Base-by-base conservation (phyloP, 306 rosid species). In the Lotus japonicus region DNA sequence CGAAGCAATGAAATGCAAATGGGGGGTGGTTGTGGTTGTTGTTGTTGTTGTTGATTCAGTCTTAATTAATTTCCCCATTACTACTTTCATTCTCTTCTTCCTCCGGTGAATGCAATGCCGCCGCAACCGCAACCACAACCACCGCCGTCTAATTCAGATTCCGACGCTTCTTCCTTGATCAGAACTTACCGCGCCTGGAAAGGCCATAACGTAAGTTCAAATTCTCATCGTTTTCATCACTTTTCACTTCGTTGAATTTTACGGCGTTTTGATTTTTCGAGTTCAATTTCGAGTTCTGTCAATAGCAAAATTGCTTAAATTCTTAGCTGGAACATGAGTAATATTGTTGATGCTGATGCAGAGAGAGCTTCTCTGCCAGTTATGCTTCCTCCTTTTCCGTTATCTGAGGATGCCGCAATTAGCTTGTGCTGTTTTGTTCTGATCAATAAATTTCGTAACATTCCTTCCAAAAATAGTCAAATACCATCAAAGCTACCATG, bases 181-280 rank as follows among this genome's bases (percentile, higher is more conserved):
- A 78, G 85, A 74, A 74, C 81, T 62, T 94, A 83, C 66, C 95
- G 86, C 68, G 78, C 77, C 68, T 94, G 98, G 98, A 74, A 90
- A 68, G 97, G 98, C 75, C 86, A 90, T 80, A 94, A 94, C 75
- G 98, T 94, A 53, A 79, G 87, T 67, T 31, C 9, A 16, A 49
- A n/a, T 2, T 5, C 5, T 12, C 60, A 11, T 13, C 6, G 8
- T 46, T 23, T 26, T 6, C 12, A 12, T 62, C 57, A 44, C 14
- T 42, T 15, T 28, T 43, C 64, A 21, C 13, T 52, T 2, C 44
- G 31, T 13, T 4, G 4, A 11, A 2, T 2, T 26, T 48, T 38
- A 21, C 11, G 72, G 60, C 12, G 53, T 69, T 19, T 51, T 35
- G 19, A n/a, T 2, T 17, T 9, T 21, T 11, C 1, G 9, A 58